phyloP scores from a whole-genome alignment of 1,139 yeast genomes.

The Blastobotrys capitulatus region DNA sequence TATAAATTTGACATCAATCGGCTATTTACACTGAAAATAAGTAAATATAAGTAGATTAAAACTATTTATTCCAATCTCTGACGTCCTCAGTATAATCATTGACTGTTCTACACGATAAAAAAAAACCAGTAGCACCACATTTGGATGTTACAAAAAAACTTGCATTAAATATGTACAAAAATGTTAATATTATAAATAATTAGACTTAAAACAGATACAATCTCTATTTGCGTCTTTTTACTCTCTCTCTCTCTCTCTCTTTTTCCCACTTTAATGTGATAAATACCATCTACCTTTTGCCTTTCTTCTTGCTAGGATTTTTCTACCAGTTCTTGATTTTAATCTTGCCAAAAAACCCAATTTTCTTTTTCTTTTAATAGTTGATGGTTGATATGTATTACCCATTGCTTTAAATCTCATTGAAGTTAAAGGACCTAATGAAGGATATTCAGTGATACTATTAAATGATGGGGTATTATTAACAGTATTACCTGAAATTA shows the following conservation, averaged over 20 bases:
- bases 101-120: too few relatives aligned
- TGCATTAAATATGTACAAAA: too few relatives aligned
- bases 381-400: slow-evolving; percentile 91
- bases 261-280: slow-evolving; percentile 48
- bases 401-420: slow-evolving; percentile 82
- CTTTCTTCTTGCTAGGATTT: slow-evolving; percentile 69
- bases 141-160: too few relatives aligned
- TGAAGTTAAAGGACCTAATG: slow-evolving; percentile 18
- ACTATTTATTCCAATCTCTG: too few relatives aligned
- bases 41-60: too few relatives aligned
- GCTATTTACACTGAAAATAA: too few relatives aligned
- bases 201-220: too few relatives aligned
- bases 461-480: slow-evolving; percentile 15
- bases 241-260: too few relatives aligned
- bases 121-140: too few relatives aligned
- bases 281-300: slow-evolving; percentile 94
- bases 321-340: slow-evolving; percentile 72
- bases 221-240: too few relatives aligned
- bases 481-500: neutral
- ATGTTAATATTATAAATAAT: neutral
- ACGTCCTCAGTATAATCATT: too few relatives aligned
- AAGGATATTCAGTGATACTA: slow-evolving; percentile 10
- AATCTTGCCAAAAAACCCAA: slow-evolving; percentile 89
- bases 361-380: slow-evolving; percentile 82
- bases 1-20: too few relatives aligned